Evolutionary conservation across 345 rosid genomes (phyloP), one percentile per base, ranked within the genome.

Genomic region (Carallia brachiata): DNA sequence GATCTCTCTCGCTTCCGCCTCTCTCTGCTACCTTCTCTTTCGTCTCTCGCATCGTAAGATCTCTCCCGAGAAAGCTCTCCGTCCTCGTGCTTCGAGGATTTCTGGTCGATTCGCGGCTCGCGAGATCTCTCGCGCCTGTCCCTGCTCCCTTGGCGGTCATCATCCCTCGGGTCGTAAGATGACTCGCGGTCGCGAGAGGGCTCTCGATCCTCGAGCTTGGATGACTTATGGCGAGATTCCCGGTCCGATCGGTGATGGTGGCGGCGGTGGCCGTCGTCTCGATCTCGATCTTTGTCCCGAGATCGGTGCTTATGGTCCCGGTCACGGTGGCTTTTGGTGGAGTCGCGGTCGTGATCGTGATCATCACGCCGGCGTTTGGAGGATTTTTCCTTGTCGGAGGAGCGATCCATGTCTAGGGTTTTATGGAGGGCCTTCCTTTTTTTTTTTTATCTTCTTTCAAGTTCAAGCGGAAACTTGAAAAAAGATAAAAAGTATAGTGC

Each of bases 161-260:
- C 67, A n/a, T 74, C 67, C 47, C 67, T 64, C 13, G 66, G 52
- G n/a, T 79, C 84, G 40, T 47, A 53, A 40, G 73, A 70, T 23
- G n/a, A 48, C 44, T 83, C 86, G 37, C 80, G 77, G 48, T 79
- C 84, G 55, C 75, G 85, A 37, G 80, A 75, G 62, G 74, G 50
- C 59, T 78, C 83, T 5, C 77, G 73, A 31, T 80, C 86, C 23
- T 81, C 86, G 23, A 76, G 87, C 75, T 66, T 80, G 19, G 82
- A 73, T 4, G 78, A 69, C 1, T 70, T 62, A 2, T 70, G 78
- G 39, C 67, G 73, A 58, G 81, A 80, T 68, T 80, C 85, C 69
- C 75, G 83, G 53, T 85, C 84, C 67, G 88, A 86, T 37, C 89
- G 81, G 31, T 79, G 89, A 74, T 78, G 70, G 81, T 74, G 82